Base-by-base conservation (phyloP, 2,329 filamentous ascomycete genomes). In the Thyridium curvatum region DNA sequence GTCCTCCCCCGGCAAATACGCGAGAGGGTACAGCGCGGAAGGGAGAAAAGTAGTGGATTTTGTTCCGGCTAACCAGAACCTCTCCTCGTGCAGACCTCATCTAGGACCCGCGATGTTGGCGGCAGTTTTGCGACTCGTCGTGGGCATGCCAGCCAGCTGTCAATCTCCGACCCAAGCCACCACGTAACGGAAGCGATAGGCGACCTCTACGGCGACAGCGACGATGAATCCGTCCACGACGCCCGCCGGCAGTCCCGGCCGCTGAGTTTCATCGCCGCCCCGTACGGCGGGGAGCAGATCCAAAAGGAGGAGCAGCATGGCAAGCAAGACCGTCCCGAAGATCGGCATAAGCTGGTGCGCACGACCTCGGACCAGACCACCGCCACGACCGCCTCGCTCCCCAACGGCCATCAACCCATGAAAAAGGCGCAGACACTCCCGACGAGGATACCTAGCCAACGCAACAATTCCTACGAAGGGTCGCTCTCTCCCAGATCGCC, bases 171-270 rank as follows among this genome's bases (percentile, higher is more conserved):
- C 64, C 85, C 90, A 44, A 88, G 77, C 65, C 88, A 95, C 65
- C 90, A 95, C 76, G 87, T 95, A 58, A 95, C 89, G 41, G 90
- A 95, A 62, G 85, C 88, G 43, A 94, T 95, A 62, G 87, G 87
- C 38, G 89, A 89, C 52, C 77, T 94, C 64, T 95, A 96, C 64
- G 86, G 85, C 53, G 84, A 87, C 55, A 77, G 79, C 54, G 78
- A 82, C 49, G 77, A 86, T 52, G 74, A 78, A 50, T 77, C 64
- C 3, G 50, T 58, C 18, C 67, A 68, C 42, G 61, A 64, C 40
- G 61, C 64, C 15, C 47, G 72, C 16, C 77, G 82, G 37, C 62
- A 67, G 16, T 50, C 71, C 31, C 79, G 84, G 34, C 86, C 86
- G 29, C 64, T 90, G 52, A 91, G 86, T 65, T 93, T 88, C 64